Evolutionary conservation across 1,139 yeast genomes (phyloP).

Genomic region (Pichia sp.): DNA sequence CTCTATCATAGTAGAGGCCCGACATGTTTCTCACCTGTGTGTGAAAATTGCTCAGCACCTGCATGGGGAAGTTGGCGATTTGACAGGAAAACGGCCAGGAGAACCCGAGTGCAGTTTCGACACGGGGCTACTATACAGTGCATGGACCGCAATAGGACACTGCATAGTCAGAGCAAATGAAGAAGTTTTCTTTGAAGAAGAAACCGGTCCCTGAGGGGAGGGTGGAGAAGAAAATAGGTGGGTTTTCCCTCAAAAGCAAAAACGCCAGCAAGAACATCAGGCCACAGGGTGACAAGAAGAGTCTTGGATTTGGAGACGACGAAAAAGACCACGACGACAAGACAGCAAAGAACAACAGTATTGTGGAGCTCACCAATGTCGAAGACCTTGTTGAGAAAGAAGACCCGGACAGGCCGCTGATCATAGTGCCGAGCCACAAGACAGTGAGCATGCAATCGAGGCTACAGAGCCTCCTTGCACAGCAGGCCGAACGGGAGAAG

Average conservation of each 20-base stretch:
- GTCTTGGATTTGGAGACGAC: not conserved
- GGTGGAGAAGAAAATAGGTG: not conserved
- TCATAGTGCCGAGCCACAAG: conserved; percentile 3
- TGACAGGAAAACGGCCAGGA: not conserved
- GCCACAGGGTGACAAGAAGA: not conserved
- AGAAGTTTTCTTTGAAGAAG: conserved; percentile 31
- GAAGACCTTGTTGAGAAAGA: not conserved
- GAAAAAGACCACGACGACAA: not conserved
- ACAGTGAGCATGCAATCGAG: not conserved
- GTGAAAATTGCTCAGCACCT: not conserved
- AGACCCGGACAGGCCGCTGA: not conserved
- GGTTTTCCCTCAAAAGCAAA: conserved; percentile 4
- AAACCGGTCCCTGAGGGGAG: conserved; percentile 4
- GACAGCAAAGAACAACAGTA: not conserved
- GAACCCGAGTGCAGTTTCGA: too few relatives aligned
- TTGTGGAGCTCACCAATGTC: not conserved
- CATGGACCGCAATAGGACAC: too few relatives aligned
- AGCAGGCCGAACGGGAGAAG: conserved; percentile 3
- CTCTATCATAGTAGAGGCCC: not conserved
- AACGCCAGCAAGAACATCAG: not conserved
- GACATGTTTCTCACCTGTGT: not conserved
- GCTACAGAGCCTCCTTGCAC: not conserved
- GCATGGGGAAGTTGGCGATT: not conserved
- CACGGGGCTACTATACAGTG: too few relatives aligned
- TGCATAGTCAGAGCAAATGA: conserved; percentile 16